A percentile compares a stretch with the other conserved stretches of the same genome.
phyloP scores from a whole-genome alignment of 1,284 basidiomycete genomes.

The Melampsora larici-populina region DNA sequence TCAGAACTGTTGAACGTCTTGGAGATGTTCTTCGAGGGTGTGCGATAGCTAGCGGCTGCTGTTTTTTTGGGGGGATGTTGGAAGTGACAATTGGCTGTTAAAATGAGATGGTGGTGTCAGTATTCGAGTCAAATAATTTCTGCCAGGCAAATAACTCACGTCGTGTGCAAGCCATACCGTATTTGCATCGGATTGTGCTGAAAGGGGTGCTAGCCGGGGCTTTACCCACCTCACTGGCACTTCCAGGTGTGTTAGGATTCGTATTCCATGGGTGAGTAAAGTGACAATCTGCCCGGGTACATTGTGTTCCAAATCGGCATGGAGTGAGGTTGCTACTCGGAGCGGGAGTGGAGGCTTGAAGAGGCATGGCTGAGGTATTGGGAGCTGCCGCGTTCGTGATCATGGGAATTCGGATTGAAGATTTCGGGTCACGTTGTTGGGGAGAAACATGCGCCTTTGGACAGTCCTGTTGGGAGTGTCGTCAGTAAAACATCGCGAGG shows the following conservation, averaged over 20 bases:
- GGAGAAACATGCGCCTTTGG: constrained; percentile 38
- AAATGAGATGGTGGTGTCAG: background rate
- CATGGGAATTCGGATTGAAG: constrained; percentile 17
- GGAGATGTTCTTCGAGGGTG: constrained; percentile 38
- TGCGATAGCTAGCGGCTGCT: background rate
- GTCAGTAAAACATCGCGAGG: background rate
- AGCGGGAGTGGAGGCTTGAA: background rate
- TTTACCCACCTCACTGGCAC: constrained; percentile 2
- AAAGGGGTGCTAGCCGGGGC: background rate
- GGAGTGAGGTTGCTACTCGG: constrained; percentile 11
- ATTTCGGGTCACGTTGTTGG: constrained; percentile 38
- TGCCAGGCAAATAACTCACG: background rate
- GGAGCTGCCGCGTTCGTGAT: background rate
- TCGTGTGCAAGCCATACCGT: constrained; percentile 9
- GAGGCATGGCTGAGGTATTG: background rate
- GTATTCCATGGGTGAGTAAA: constrained; percentile 35
- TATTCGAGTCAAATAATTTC: background rate
- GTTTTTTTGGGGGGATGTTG: constrained; percentile 26
- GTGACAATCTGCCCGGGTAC: constrained; percentile 32
- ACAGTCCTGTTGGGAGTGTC: constrained; percentile 16
- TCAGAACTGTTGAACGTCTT: constrained; percentile 27
- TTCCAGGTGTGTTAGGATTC: background rate
- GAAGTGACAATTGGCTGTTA: constrained; percentile 29
- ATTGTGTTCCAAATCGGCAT: constrained; percentile 38
- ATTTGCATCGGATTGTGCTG: constrained; percentile 2